Percentiles rank a stretch among this genome's conserved stretches.
Conservation (phyloP, 805 yeast species). For the Wickerhamomyces bovis region DNA sequence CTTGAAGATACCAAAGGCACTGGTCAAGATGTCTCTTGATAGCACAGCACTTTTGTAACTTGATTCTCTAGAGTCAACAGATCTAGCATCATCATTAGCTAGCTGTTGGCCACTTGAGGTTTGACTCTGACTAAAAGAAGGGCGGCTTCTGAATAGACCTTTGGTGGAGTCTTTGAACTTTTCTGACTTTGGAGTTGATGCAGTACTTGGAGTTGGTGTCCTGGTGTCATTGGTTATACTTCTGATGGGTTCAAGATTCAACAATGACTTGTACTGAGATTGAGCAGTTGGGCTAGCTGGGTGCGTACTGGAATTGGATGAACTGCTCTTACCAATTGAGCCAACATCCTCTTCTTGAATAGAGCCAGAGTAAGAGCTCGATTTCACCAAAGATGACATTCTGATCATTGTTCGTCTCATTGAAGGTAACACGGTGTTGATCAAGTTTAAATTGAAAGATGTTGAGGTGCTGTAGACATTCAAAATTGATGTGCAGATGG, state of each 20-base stretch:
- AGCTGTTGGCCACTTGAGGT: constrained; percentile 2
- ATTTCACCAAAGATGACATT: constrained; percentile 15
- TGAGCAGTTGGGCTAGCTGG: constrained; percentile 1
- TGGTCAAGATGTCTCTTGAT: constrained; percentile 24
- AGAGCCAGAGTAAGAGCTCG: constrained; percentile 14
- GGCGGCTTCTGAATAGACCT: constrained; percentile 19
- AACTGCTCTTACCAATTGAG: constrained; percentile 12
- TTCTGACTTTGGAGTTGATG: constrained; percentile 22
- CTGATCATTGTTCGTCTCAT: constrained; percentile 25
- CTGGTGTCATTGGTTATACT: not conserved
- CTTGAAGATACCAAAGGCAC: constrained; percentile 27
- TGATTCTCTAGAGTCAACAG: constrained; percentile 12
- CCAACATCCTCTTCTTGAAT: constrained; percentile 12
- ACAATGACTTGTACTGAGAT: constrained; percentile 6
- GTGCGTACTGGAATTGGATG: constrained; percentile 16
- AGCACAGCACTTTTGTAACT: constrained; percentile 9
- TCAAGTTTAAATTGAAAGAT: constrained; percentile 20
- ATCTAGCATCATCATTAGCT: constrained; percentile 12
- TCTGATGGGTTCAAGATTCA: constrained; percentile 1
- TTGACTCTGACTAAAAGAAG: constrained; percentile 13
- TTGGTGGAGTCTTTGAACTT: constrained; percentile 22
- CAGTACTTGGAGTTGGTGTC: constrained; percentile 12
- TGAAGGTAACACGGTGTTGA: constrained; percentile 25
- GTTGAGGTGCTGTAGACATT: constrained; percentile 28
- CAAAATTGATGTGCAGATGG: constrained; percentile 32